Percentiles rank a stretch among this genome's conserved stretches.
These are phyloP conservation scores for Miscanthus lutarioriparius DNA, from an alignment of 176 grass and related monocot genomes.

Conservation along the genomic window DNA sequence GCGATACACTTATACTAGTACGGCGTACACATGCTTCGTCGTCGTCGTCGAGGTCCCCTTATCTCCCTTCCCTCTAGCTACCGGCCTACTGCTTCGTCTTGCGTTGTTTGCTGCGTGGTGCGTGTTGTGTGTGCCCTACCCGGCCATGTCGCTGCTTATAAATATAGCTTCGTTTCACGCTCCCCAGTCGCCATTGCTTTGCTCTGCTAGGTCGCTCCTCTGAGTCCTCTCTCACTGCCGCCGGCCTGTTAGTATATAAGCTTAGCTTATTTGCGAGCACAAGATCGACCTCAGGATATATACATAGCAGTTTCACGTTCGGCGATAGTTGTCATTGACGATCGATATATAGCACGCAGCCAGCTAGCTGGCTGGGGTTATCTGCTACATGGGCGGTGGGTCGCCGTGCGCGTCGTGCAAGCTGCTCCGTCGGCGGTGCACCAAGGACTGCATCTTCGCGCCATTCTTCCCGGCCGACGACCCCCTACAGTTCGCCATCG, in stretches of 20 bases:
- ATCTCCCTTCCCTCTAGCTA: background rate
- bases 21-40: slow-evolving; percentile 18
- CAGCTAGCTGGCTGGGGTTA: background rate
- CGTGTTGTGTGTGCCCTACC: background rate
- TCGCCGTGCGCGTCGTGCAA: slow-evolving; percentile 93
- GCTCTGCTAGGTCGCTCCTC: background rate
- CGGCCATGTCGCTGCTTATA: slow-evolving; percentile 30
- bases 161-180: slow-evolving; percentile 19
- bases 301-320: background rate
- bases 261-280: background rate
- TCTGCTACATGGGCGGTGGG: slow-evolving; percentile 47
- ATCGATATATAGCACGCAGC: background rate
- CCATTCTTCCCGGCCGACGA: slow-evolving; percentile 92
- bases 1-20: background rate
- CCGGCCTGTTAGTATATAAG: background rate
- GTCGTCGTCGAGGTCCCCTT: background rate
- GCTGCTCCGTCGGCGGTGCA: slow-evolving; percentile 80
- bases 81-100: too few species aligned
- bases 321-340: background rate
- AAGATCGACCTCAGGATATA: background rate
- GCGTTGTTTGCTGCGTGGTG: too few species aligned
- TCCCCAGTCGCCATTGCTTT: slow-evolving; percentile 15
- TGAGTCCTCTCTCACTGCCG: background rate
- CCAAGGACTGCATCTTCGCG: slow-evolving; percentile 91
- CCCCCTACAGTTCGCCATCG: slow-evolving; percentile 89